Evolutionary conservation across 352 stramenopile genomes (phyloP).

Genomic region (Phytophthora constricta): DNA sequence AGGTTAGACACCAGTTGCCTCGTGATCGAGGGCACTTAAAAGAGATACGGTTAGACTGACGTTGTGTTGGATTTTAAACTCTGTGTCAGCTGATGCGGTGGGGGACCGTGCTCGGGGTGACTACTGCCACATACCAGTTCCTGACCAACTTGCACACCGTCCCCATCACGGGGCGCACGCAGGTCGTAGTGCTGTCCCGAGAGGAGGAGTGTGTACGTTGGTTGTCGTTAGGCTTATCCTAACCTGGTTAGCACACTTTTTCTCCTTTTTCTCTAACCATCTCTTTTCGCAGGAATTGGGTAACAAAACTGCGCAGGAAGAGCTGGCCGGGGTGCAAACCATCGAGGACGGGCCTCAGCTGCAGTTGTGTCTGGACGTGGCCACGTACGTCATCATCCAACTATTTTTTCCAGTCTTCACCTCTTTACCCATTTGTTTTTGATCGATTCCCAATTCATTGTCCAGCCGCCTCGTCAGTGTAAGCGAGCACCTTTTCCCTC

Average conservation of each 20-base stretch:
- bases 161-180: slow-evolving; percentile 67
- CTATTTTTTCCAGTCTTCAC: not conserved
- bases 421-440: no score
- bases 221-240: no score
- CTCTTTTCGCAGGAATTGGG: slow-evolving; percentile 76
- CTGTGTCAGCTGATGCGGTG: slow-evolving; percentile 47
- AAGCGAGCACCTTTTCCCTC: slow-evolving; percentile 70
- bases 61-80: not conserved
- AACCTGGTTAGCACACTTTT: no score
- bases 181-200: slow-evolving; percentile 68
- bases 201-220: slow-evolving; percentile 72
- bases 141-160: slow-evolving; percentile 72
- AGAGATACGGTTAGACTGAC: not conserved
- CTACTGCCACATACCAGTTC: slow-evolving; percentile 68
- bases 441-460: no score
- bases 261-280: not conserved
- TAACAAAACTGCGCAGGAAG: slow-evolving; percentile 50
- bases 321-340: slow-evolving; percentile 41
- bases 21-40: no score
- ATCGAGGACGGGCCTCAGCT: slow-evolving; percentile 54
- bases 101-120: slow-evolving; percentile 45
- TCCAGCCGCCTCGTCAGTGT: slow-evolving; percentile 65
- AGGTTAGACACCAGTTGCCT: no score
- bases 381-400: slow-evolving; percentile 41
- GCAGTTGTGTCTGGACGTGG: slow-evolving; percentile 67